Evolutionary conservation across 75 land plant genomes (phyloP), one percentile per base, ranked within the genome.

Genomic region (Pseudotsuga menziesii): DNA sequence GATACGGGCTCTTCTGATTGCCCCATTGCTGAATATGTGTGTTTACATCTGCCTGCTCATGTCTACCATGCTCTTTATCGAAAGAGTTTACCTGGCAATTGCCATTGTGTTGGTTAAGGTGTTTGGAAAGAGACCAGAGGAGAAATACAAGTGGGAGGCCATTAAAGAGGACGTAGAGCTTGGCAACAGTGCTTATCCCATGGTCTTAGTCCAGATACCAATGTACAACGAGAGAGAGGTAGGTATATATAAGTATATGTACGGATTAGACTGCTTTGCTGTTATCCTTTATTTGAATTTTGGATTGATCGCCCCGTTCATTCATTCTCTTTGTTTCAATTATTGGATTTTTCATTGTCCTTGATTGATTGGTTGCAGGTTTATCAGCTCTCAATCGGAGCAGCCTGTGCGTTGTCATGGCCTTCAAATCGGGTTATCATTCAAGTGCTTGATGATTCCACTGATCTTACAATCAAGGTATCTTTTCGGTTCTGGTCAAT

Each of bases 351-450:
- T 22, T 79, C 8, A 2, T 7, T 12, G 32, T 61, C 11, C 22
- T 12, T 61, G 48, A 14, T 56, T 56, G 20, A 19, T n/a, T 62
- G 36, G 27, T 5, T 32, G 77, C 83, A 92, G 94, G 95, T 92
- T 63, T 92, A 88, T 58, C 95, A 92, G 75, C 75, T 92, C 20
- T 92, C 95, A 14, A 92, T 92, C 19, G 91, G 93, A 36, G 95
- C 93, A 62, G 95, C 95, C 1, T 92, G 95, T 76, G 95, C 93
- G 11, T 84, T 91, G 14, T 88, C 91, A 32, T 91, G 93, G 93
- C 93, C 93, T 13, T 87, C 93, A 13, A 91, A 92, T 62, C 72
- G 92, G 54, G 81, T 92, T 77, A 90, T 92, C 15, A 82, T 92
- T 57, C 95, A 92, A 85, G 87, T 92, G 55, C 83, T 90, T 36